These are phyloP conservation scores for Plasmodium yoelii DNA, from an alignment of 169 alveolate genomes.

Conservation along the genomic window DNA sequence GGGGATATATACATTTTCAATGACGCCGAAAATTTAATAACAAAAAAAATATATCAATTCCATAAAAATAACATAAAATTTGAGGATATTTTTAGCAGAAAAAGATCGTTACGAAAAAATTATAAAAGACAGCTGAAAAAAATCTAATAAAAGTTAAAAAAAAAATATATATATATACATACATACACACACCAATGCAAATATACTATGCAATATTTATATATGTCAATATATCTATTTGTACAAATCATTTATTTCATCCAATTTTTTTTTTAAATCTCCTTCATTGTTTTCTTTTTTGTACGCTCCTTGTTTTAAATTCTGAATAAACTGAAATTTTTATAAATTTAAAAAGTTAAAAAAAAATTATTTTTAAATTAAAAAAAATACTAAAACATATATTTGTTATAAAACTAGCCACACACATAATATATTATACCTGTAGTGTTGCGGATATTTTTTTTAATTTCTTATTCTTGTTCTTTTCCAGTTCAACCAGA, in stretches of 20 bases:
- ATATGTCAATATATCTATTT: slow-evolving; percentile 1
- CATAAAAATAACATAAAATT: slow-evolving; percentile 66
- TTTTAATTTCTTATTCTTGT: slow-evolving; percentile 44
- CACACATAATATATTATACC: slow-evolving; percentile 4
- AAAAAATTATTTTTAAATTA: not conserved
- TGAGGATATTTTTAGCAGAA: slow-evolving; percentile 68
- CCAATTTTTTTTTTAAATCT: slow-evolving; percentile 46
- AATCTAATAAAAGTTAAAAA: slow-evolving; percentile 7
- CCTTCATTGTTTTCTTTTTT: slow-evolving; percentile 50
- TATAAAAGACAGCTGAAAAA: slow-evolving; percentile 48
- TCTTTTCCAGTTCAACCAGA: slow-evolving; percentile 43
- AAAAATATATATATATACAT: not conserved
- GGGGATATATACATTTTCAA: slow-evolving; percentile 66
- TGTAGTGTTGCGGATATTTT: slow-evolving; percentile 65
- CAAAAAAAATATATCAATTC: slow-evolving; percentile 55
- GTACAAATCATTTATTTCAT: slow-evolving; percentile 61
- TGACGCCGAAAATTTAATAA: slow-evolving; percentile 32
- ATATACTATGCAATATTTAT: too few relatives aligned
- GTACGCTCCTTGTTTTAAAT: slow-evolving; percentile 51
- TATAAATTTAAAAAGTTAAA: not conserved
- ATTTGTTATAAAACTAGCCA: not conserved
- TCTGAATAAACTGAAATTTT: slow-evolving; percentile 56
- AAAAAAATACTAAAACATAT: not conserved
- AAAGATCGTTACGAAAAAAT: slow-evolving; percentile 72
- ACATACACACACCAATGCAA: too few relatives aligned